Evolutionary conservation across 2,329 filamentous ascomycete genomes (phyloP), one percentile per base, ranked within the genome.

Genomic region (Pestalotiopsis sp.): DNA sequence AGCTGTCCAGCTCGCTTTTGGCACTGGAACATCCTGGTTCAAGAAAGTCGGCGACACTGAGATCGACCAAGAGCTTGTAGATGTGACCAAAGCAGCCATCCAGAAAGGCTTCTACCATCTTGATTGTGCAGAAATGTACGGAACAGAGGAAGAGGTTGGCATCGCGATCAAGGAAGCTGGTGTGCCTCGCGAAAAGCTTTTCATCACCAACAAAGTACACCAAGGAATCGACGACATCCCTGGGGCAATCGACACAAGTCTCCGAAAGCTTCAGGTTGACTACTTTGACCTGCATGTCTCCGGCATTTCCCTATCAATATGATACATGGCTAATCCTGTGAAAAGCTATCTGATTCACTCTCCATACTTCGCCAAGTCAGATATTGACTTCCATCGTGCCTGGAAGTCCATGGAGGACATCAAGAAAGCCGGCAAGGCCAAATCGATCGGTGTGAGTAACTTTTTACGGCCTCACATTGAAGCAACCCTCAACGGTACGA

Each of bases 111-210:
- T 36, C 31, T 9, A 36, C 31, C 31, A 36, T 36, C 31, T 36
- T 0, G 31, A 36, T 9, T 36, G 31, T 81, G 45, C 20, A 2
- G 45, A 52, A 52, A 52, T 52, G 45, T 52, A 52, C 20, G 20
- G 45, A n/a, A 52, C 45, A 11, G 45, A 52, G 45, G 45, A 52
- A 52, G 45, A 52, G 17, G 3, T 52, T n/a, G 45, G 45, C 13
- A 52, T 52, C 3, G 45, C 45, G 9, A 52, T 52, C 45, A 52
- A 52, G 45, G 45, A 52, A 3, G 45, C 45, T 17, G 45, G 45
- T 12, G 14, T 52, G 14, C 14, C 45, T 20, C 45, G 45, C 45
- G 45, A 52, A 52, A 52, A 17, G 45, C 45, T 52, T 2, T 52
- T 52, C 20, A 52, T 52, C 3, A 52, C 20, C 20, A 20, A 52